Conservation (phyloP, 176 grass and related monocot species). For the Pharus latifolius region DNA sequence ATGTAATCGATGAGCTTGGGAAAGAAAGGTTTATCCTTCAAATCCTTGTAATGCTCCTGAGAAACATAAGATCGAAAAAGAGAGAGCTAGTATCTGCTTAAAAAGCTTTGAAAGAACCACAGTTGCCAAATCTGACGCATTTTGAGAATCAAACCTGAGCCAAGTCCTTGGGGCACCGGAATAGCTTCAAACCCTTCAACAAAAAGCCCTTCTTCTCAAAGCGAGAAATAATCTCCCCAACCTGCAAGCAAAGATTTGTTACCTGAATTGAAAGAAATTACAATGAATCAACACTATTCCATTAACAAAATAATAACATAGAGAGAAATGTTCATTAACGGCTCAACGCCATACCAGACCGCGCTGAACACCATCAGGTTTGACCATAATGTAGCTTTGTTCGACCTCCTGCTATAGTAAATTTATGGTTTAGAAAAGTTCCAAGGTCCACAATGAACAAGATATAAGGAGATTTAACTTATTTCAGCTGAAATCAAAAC, state of each 20-base stretch:
- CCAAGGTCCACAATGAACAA: neutral
- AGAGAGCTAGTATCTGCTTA: neutral
- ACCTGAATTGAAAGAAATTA: slow-evolving; percentile 19
- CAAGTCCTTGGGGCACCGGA: slow-evolving; percentile 81
- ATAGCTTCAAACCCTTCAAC: slow-evolving; percentile 92
- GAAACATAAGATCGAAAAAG: neutral
- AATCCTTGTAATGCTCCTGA: slow-evolving; percentile 97
- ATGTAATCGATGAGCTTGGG: slow-evolving; percentile 72
- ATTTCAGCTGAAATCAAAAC: neutral
- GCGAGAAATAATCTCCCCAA: slow-evolving; percentile 95
- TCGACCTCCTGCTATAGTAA: slow-evolving; percentile 39
- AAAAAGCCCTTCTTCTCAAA: slow-evolving; percentile 97
- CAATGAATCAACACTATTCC: neutral
- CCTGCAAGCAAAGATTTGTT: slow-evolving; percentile 27
- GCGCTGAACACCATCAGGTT: slow-evolving; percentile 94
- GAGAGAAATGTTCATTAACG: neutral
- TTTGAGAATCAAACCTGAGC: slow-evolving; percentile 64
- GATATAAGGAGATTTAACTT: neutral
- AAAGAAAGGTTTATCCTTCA: slow-evolving; percentile 80
- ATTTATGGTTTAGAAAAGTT: neutral
- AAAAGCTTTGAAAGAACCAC: neutral
- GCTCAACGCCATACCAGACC: slow-evolving; percentile 45
- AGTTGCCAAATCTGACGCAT: neutral
- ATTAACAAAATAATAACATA: neutral
- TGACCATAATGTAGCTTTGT: slow-evolving; percentile 92